Evolutionary conservation across 495 filamentous ascomycete genomes (phyloP).

Genomic region (Chaetomium tenue): DNA sequence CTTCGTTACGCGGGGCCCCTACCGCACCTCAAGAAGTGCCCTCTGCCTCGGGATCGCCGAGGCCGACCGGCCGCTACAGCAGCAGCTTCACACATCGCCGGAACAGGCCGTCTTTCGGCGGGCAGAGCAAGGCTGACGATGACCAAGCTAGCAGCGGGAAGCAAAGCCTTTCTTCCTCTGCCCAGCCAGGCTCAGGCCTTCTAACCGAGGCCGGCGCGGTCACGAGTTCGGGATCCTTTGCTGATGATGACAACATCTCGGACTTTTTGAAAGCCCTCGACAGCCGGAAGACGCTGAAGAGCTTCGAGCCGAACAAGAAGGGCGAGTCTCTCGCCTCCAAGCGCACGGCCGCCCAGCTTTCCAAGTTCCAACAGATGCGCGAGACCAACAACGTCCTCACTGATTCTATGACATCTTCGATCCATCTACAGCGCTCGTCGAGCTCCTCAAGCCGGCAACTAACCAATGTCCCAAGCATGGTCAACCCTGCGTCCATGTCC

Average conservation of each 20-base stretch:
- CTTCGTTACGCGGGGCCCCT: conserved; percentile 58
- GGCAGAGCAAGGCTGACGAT: conserved; percentile 71
- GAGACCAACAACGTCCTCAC: conserved; percentile 82
- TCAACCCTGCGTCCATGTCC: conserved; percentile 76
- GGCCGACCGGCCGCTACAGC: conserved; percentile 81
- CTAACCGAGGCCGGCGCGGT: conserved; percentile 68
- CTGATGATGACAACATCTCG: conserved; percentile 87
- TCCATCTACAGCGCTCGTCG: conserved; percentile 77
- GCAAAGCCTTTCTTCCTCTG: conserved; percentile 79
- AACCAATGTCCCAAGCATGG: conserved; percentile 79
- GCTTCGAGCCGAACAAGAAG: conserved; percentile 58
- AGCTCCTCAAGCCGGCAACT: conserved; percentile 81
- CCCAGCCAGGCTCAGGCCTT: conserved; percentile 80
- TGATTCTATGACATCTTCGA: conserved; percentile 83
- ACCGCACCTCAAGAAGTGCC: conserved; percentile 60
- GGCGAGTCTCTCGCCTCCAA: conserved; percentile 58
- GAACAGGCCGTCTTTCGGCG: conserved; percentile 69
- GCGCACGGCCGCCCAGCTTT: conserved; percentile 66
- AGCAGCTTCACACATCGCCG: conserved; percentile 65
- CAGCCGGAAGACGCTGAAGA: conserved; percentile 72
- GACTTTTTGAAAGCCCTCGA: conserved; percentile 89
- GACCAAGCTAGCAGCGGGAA: conserved; percentile 84
- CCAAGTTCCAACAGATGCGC: conserved; percentile 76
- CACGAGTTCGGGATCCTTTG: conserved; percentile 74
- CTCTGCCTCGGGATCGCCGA: conserved; percentile 54